Evolutionary conservation across 2,329 filamentous ascomycete genomes (phyloP), one percentile per base, ranked within the genome.

Genomic region (Talaromyces sp.): DNA sequence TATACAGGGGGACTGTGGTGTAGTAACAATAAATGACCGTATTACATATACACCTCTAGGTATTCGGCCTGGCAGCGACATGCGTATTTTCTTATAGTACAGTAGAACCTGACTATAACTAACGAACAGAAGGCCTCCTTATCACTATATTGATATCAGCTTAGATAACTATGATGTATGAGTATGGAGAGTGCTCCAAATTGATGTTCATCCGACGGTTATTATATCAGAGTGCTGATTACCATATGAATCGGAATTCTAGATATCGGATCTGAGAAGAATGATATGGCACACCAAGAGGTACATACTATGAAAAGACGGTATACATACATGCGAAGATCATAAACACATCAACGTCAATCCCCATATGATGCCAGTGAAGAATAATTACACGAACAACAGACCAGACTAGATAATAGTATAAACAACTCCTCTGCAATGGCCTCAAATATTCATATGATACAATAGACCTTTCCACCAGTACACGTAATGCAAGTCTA

Each of bases 341-440:
- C 27, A 34, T 34, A 34, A 34, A 54, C 29, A 54, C 36, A 54
- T 36, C 51, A 54, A 34, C 29, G 29, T 54, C 29, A 34, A 34
- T 54, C 29, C 25, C 29, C 10, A 34, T 54, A 22, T 34, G 51
- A 22, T 54, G 29, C 29, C 29, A 15, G 17, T n/a, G 51, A 54
- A 54, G 11, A 34, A 36, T 61, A 61, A 8, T 34, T 61, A 61
- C 58, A 61, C 58, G 27, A 47, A 45, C 47, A 53, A 31, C 53
- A 45, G 36, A 27, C 34, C 22, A 59, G 22, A 59, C 29, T 59
- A 59, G 11, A 19, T 43, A 31, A 19, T 17, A 60, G 17, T 60
- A 60, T 45, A 27, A 43, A 45, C 15, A 60, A 60, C 58, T 58
- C 51, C 54, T 60, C 36, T 45, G 36, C 36, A 40, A 58, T 43